A percentile compares a stretch with the other conserved stretches of the same genome.
Conservation (phyloP, 2,329 filamentous ascomycete species). For the Hortaea sp. region DNA sequence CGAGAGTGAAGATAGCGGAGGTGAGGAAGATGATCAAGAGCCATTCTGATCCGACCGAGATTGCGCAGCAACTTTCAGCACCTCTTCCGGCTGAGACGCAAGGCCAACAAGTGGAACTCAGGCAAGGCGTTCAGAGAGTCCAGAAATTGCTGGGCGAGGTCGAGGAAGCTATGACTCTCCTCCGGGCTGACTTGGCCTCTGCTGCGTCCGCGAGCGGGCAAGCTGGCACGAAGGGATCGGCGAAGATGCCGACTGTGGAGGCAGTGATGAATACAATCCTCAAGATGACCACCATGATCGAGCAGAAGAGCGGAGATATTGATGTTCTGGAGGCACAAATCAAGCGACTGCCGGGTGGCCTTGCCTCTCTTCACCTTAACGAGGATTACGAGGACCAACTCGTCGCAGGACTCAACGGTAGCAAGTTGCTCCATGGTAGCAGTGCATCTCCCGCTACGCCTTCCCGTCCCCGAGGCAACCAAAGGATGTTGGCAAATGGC, state of each 20-base stretch:
- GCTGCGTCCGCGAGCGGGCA: slow-evolving; percentile 28
- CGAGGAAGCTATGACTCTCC: slow-evolving; percentile 68
- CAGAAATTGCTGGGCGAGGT: slow-evolving; percentile 65
- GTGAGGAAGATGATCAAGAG: slow-evolving; percentile 65
- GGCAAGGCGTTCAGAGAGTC: slow-evolving; percentile 63
- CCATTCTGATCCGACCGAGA: slow-evolving; percentile 56
- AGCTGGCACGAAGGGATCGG: slow-evolving; percentile 6
- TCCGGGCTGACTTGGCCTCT: slow-evolving; percentile 67
- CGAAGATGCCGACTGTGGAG: slow-evolving; percentile 71
- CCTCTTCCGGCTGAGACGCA: slow-evolving; percentile 78
- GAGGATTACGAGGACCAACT: slow-evolving; percentile 26
- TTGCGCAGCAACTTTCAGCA: slow-evolving; percentile 54
- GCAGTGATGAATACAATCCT: slow-evolving; percentile 82
- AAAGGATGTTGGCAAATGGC: slow-evolving; percentile 19
- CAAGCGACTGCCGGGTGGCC: slow-evolving; percentile 48
- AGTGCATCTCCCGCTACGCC: slow-evolving; percentile 25
- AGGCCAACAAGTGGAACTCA: slow-evolving; percentile 72
- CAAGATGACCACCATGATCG: slow-evolving; percentile 87
- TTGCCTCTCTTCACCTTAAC: slow-evolving; percentile 19
- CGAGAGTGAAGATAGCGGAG: slow-evolving; percentile 68
- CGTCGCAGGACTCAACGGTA: slow-evolving; percentile 18
- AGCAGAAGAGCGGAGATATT: slow-evolving; percentile 83
- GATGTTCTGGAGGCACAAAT: slow-evolving; percentile 84
- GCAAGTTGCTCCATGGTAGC: slow-evolving; percentile 15
- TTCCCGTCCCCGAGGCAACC: slow-evolving; percentile 18